Percentiles rank a stretch among this genome's conserved stretches.
These are phyloP conservation scores for Aureobasidium sp. DNA, from an alignment of 2,329 filamentous ascomycete genomes.

Conservation along the genomic window DNA sequence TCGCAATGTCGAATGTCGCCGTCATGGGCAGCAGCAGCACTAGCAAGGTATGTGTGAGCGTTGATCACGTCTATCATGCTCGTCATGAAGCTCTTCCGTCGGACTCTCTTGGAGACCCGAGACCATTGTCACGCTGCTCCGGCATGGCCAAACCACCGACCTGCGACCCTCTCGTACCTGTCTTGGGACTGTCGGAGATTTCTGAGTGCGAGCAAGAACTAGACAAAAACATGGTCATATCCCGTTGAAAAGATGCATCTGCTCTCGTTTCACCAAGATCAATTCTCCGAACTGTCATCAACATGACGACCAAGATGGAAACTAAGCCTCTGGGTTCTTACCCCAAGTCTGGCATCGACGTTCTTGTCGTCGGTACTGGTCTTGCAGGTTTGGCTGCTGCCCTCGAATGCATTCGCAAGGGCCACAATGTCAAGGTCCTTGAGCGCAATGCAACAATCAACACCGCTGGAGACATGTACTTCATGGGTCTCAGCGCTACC, in stretches of 20 bases:
- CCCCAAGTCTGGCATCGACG: conserved; percentile 28
- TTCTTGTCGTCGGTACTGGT: conserved; percentile 26
- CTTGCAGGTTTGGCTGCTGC: conserved; percentile 25
- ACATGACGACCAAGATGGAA: conserved; percentile 19
- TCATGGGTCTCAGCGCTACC: conserved; percentile 50
- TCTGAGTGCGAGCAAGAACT: background rate
- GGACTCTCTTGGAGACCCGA: conserved; percentile 15
- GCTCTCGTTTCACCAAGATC: background rate
- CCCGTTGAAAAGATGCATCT: conserved; percentile 9
- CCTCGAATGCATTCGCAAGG: conserved; percentile 27
- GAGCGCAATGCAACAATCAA: conserved; percentile 40
- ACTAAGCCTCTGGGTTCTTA: conserved; percentile 46
- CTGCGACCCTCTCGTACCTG: conserved; percentile 2
- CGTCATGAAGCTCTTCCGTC: conserved; percentile 7
- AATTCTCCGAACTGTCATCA: conserved; percentile 12
- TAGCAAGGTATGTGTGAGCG: background rate
- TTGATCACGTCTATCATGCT: conserved; percentile 5
- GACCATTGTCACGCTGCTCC: background rate
- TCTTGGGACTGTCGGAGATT: background rate
- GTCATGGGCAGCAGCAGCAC: conserved; percentile 4
- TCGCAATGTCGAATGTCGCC: background rate
- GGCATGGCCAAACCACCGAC: conserved; percentile 9
- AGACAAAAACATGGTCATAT: conserved; percentile 10
- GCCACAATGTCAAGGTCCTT: conserved; percentile 25
- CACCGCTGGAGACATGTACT: conserved; percentile 52